Base-by-base conservation (phyloP, 2,329 filamentous ascomycete genomes). In the Onygenales sp. region DNA sequence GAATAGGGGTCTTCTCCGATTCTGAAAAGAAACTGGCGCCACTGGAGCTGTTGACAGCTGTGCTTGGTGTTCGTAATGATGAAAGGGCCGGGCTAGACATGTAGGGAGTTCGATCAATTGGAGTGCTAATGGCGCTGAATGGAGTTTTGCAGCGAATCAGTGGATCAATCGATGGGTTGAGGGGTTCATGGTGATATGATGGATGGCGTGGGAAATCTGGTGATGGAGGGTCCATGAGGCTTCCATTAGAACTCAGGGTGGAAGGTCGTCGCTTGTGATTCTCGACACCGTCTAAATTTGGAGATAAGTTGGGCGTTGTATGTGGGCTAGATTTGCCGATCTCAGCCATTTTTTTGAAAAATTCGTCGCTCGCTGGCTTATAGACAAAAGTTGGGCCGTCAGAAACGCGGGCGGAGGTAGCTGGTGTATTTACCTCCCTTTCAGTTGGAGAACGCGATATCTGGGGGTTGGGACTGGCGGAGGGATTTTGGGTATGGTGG, bases 331-430 rank as follows among this genome's bases (percentile, higher is more conserved):
- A 46, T 40, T 51, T 55, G 43, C 58, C 58, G 39, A 59, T 56
- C 7, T 55, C 54, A 11, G 58, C 56, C 58, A 59, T 59, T 33
- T 56, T 49, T 52, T 56, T 58, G 17, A 59, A 49, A 34, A 59
- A 59, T 8, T 54, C 52, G 17, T 55, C 52, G 31, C 58, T 59
- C 36, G 58, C 58, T 8, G 58, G 58, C 14, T 59, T 59, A 44
- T 59, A 59, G 32, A 59, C 51, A 31, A 59, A 58, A 31, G 50
- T 50, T 32, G 58, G 45, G 14, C 36, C 34, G 21, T 21, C 42
- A 8, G 42, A 49, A 33, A 31, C 40, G 10, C 47, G 47, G 40
- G 40, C 33, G 6, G 40, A 45, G 11, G 42, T n/a, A 36, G 37
- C 42, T 40, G 36, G 34, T 6, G 47, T 49, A 27, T 21, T 32